Conservation (phyloP, 2,329 filamentous ascomycete genomes). For the Capronia coronata region DNA sequence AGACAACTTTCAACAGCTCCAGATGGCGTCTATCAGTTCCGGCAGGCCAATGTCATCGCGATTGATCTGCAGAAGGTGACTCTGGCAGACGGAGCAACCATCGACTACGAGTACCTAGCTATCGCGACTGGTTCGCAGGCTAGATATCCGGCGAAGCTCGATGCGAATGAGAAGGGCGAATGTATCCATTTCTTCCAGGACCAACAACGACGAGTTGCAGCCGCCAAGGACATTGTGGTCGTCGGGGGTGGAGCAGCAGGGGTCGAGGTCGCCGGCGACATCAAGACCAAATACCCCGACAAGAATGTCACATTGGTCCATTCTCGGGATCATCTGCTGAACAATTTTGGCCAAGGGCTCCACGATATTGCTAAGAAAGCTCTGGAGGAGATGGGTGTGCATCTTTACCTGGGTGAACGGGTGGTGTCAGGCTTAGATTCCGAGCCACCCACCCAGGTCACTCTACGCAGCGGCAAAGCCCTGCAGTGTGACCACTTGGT, state of each 20-base stretch:
- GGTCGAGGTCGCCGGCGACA: conserved; percentile 46
- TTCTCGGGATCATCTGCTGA: conserved; percentile 35
- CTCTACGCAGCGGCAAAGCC: conserved; percentile 13
- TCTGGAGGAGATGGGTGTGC: conserved; percentile 24
- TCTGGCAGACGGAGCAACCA: conserved; percentile 40
- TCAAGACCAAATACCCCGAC: conserved; percentile 43
- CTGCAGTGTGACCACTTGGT: conserved; percentile 19
- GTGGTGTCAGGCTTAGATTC: conserved; percentile 11
- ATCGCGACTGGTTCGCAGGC: conserved; percentile 50
- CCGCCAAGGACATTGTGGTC: conserved; percentile 44
- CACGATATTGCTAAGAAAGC: conserved; percentile 16
- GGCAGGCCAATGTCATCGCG: conserved; percentile 39
- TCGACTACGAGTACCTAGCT: conserved; percentile 52
- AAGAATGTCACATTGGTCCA: conserved; percentile 46
- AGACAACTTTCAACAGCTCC: conserved; percentile 36
- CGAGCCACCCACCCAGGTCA: conserved; percentile 13
- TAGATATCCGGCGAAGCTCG: conserved; percentile 3
- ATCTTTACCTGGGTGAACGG: conserved; percentile 21
- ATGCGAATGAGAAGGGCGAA: conserved; percentile 13
- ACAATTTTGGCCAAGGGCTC: conserved; percentile 25
- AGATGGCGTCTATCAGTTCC: conserved; percentile 35
- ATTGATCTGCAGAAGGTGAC: conserved; percentile 38
- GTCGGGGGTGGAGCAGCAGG: conserved; percentile 47
- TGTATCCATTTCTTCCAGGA: conserved; percentile 16
- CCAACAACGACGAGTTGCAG: conserved; percentile 32